Conservation (phyloP, 2,329 filamentous ascomycete species). For the Phaeoacremonium minimum region DNA sequence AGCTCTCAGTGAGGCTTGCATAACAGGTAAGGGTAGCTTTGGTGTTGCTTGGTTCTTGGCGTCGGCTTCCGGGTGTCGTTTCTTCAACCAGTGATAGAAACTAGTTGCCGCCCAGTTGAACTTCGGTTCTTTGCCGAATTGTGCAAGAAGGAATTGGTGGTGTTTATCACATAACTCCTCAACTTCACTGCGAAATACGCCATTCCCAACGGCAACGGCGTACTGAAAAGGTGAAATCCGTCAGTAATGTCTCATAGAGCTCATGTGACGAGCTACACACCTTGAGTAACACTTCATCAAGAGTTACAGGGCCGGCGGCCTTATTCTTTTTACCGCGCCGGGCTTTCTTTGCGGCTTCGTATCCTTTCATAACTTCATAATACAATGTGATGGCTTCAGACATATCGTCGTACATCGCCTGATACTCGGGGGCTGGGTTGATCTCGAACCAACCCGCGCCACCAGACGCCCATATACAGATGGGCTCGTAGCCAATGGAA, state of each 20-base stretch:
- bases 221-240: conserved; percentile 30
- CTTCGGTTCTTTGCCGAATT: conserved; percentile 37
- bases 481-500: conserved; percentile 50
- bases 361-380: conserved; percentile 57
- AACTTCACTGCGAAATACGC: conserved; percentile 45
- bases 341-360: conserved; percentile 34
- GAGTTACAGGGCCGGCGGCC: conserved; percentile 27
- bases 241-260: background rate
- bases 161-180: conserved; percentile 41
- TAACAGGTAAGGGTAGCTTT: too few species aligned
- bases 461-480: conserved; percentile 62
- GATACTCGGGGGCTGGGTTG: conserved; percentile 53
- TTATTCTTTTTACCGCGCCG: conserved; percentile 17
- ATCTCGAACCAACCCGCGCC: conserved; percentile 67
- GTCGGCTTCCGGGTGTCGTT: conserved; percentile 34
- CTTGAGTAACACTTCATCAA: conserved; percentile 29
- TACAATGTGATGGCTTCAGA: conserved; percentile 60
- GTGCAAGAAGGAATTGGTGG: conserved; percentile 45
- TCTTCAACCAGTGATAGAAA: conserved; percentile 45
- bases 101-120: conserved; percentile 38
- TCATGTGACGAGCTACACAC: conserved; percentile 14
- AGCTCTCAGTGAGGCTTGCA: too few species aligned
- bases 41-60: too few species aligned
- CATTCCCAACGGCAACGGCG: conserved; percentile 46
- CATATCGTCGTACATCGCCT: conserved; percentile 52